These are phyloP conservation scores for Plasmodium blacklocki DNA, from an alignment of 169 alveolate genomes.

Conservation along the genomic window DNA sequence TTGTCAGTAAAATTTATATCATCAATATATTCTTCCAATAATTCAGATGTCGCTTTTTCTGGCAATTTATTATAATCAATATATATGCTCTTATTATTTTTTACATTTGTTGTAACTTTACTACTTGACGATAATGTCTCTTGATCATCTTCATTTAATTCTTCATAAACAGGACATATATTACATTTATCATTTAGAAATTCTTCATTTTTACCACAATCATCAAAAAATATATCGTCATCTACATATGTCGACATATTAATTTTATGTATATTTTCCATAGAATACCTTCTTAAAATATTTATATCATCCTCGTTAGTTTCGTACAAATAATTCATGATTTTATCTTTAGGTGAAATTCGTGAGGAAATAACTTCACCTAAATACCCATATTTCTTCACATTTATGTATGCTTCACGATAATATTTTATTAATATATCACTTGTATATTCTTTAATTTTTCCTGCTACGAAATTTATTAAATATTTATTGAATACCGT, in stretches of 20 bases:
- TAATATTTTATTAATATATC: not conserved
- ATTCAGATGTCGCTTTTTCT: no score
- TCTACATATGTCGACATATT: slow-evolving; percentile 5
- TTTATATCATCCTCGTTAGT: not conserved
- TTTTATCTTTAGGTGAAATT: not conserved
- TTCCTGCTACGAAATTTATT: not conserved
- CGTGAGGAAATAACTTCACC: slow-evolving; percentile 1
- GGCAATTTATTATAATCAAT: no score
- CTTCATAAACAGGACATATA: not conserved
- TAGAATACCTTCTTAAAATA: not conserved
- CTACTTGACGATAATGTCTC: no score
- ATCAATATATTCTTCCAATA: no score
- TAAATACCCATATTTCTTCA: not conserved
- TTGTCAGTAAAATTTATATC: no score
- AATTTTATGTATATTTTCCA: not conserved
- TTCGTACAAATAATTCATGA: not conserved
- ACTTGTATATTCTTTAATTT: slow-evolving; percentile 5
- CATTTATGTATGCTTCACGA: not conserved
- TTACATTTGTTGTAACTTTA: no score
- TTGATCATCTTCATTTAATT: not conserved
- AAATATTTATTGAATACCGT: not conserved
- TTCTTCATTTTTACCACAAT: not conserved
- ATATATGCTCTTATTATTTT: no score
- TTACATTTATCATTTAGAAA: slow-evolving; percentile 21
- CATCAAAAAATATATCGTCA: slow-evolving; percentile 21